A percentile compares a stretch with the other conserved stretches of the same genome.
Evolutionary conservation across 805 yeast species (phyloP).

Genomic region (Alloascoidea hylecoeti): DNA sequence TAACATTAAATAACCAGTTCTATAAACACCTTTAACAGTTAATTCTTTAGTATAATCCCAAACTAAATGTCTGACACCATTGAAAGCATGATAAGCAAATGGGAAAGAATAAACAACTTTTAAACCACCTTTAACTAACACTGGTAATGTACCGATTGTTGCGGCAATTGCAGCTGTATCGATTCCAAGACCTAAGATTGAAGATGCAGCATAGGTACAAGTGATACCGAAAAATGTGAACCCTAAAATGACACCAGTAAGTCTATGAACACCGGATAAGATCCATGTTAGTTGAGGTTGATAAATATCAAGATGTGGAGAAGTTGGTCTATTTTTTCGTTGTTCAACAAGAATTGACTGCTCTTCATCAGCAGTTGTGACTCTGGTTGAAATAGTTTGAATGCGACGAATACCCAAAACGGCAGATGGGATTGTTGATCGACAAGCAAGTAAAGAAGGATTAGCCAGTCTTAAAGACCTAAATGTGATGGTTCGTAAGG

Average conservation of each 20-base stretch:
- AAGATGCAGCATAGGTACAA: slow-evolving; percentile 48
- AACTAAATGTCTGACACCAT: slow-evolving; percentile 84
- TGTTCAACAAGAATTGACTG: slow-evolving; percentile 62
- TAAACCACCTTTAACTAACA: slow-evolving; percentile 39
- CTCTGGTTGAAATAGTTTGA: too few species aligned
- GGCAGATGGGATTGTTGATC: too few species aligned
- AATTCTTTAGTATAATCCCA: slow-evolving; percentile 87
- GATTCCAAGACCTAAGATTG: slow-evolving; percentile 40
- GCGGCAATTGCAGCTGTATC: slow-evolving; percentile 40
- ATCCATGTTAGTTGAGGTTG: slow-evolving; percentile 82
- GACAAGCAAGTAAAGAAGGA: too few species aligned
- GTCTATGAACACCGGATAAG: slow-evolving; percentile 72
- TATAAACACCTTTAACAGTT: slow-evolving; percentile 76
- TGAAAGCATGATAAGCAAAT: slow-evolving; percentile 73
- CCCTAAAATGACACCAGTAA: slow-evolving; percentile 77
- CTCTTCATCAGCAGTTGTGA: slow-evolving; percentile 51
- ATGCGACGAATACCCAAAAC: too few species aligned
- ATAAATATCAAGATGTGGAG: slow-evolving; percentile 86
- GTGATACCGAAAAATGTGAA: slow-evolving; percentile 54
- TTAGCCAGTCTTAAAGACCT: too few species aligned
- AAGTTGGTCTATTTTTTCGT: slow-evolving; percentile 76
- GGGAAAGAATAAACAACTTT: slow-evolving; percentile 71
- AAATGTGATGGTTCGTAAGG: too few species aligned
- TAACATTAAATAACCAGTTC: slow-evolving; percentile 78
- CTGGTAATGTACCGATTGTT: slow-evolving; percentile 49